A percentile compares a stretch with the other conserved stretches of the same genome.
Conservation (phyloP, 139 green algal genomes). For the Gonium pectorale region DNA sequence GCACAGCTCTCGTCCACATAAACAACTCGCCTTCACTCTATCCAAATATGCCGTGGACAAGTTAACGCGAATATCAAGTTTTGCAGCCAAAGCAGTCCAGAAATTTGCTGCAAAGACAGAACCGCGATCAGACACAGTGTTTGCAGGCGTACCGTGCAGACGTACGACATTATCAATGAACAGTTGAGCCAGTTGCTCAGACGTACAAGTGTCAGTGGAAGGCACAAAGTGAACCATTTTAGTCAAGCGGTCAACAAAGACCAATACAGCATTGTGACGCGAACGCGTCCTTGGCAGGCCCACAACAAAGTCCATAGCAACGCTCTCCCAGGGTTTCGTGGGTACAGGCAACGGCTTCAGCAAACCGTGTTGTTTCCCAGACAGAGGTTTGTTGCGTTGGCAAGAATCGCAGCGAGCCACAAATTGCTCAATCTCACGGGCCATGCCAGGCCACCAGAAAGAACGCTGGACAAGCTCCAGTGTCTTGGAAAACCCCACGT, state of each 20-base stretch:
- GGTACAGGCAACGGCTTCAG: slow-evolving; percentile 58
- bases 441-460: too few species aligned
- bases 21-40: too few species aligned
- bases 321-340: slow-evolving; percentile 34
- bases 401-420: slow-evolving; percentile 43
- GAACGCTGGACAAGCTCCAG: too few species aligned
- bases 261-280: slow-evolving; percentile 54
- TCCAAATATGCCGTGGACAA: too few species aligned
- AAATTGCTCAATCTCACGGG: too few species aligned
- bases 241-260: slow-evolving; percentile 61
- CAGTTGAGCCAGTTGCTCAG: slow-evolving; percentile 39
- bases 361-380: not conserved
- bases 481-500: slow-evolving; percentile 16
- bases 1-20: too few species aligned
- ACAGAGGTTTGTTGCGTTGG: slow-evolving; percentile 49
- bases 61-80: too few species aligned
- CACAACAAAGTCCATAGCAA: slow-evolving; percentile 59
- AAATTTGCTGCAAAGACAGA: slow-evolving; percentile 25
- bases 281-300: slow-evolving; percentile 29
- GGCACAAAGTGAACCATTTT: slow-evolving; percentile 47
- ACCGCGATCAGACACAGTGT: slow-evolving; percentile 32
- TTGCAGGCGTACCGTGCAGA: slow-evolving; percentile 5
- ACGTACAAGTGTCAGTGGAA: slow-evolving; percentile 19
- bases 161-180: not conserved
- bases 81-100: not conserved